phyloP scores from a whole-genome alignment of 1,284 basidiomycete species.

The Thelephora terrestris region DNA sequence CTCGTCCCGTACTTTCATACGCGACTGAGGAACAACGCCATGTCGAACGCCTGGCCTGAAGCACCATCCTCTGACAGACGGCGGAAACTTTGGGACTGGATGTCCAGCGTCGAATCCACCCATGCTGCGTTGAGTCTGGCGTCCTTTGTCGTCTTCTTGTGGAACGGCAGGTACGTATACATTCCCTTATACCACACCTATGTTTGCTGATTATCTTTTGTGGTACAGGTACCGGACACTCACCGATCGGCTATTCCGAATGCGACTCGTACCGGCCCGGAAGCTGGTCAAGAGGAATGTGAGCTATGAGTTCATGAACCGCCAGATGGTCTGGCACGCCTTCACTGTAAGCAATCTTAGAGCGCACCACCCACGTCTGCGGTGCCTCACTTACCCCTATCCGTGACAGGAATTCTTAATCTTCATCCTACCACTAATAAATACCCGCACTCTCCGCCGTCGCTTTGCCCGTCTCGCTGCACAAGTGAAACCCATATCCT shows the following conservation, averaged over 20 bases:
- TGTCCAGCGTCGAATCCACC: slow-evolving; percentile 60
- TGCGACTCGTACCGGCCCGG: slow-evolving; percentile 72
- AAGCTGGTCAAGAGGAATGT: slow-evolving; percentile 73
- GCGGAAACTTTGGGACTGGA: slow-evolving; percentile 65
- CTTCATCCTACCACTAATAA: slow-evolving; percentile 84
- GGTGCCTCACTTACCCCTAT: neutral
- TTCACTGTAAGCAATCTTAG: slow-evolving; percentile 66
- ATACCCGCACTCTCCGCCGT: slow-evolving; percentile 52
- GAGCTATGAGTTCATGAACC: slow-evolving; percentile 98
- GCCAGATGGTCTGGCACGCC: slow-evolving; percentile 98
- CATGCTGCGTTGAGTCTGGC: slow-evolving; percentile 52
- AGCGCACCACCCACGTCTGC: neutral
- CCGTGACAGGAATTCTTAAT: slow-evolving; percentile 83
- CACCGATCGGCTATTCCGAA: slow-evolving; percentile 70
- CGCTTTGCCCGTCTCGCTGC: slow-evolving; percentile 34
- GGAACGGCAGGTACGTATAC: slow-evolving; percentile 71
- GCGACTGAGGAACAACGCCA: slow-evolving; percentile 64
- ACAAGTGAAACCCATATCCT: slow-evolving; percentile 12
- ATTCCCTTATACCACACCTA: neutral
- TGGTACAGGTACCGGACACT: slow-evolving; percentile 71
- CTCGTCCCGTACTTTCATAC: slow-evolving; percentile 72
- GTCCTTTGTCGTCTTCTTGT: slow-evolving; percentile 81
- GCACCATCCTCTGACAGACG: slow-evolving; percentile 69
- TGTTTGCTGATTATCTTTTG: slow-evolving; percentile 3
- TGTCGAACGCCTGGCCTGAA: slow-evolving; percentile 86